phyloP scores from a whole-genome alignment of 108 stramenopile species.

The Nannochloropsis salina region DNA sequence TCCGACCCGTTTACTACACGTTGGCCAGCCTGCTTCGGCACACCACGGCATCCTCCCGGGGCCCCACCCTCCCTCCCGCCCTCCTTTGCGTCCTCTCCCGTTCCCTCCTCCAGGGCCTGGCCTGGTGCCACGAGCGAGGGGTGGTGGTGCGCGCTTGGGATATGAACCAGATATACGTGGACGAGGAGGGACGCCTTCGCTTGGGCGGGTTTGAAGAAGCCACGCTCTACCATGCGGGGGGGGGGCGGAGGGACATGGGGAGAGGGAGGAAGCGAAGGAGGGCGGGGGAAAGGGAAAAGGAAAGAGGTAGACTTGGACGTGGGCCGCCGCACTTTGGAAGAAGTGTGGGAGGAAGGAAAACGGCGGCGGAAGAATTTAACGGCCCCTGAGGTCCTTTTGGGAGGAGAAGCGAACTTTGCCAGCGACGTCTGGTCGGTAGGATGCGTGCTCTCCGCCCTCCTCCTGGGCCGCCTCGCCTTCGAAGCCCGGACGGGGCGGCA shows the following conservation, averaged over 20 bases:
- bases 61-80: neutral
- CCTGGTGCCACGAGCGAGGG: neutral
- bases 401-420: neutral
- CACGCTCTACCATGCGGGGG: neutral
- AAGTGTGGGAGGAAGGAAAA: neutral
- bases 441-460: neutral
- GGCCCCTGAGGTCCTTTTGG: neutral
- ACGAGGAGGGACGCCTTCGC: neutral
- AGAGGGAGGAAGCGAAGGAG: neutral
- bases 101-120: neutral
- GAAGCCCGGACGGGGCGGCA: neutral
- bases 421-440: neutral
- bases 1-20: neutral
- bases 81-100: conserved; percentile 1
- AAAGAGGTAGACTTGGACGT: neutral
- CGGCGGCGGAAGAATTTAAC: neutral
- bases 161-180: neutral
- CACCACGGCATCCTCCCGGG: neutral
- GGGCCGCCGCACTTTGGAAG: neutral
- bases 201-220: neutral
- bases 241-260: too few relatives aligned
- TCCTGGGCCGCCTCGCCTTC: neutral
- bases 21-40: neutral
- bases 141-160: neutral
- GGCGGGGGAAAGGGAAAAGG: neutral